Evolutionary conservation across 306 rosid species (phyloP), one percentile per base, ranked within the genome.

Genomic region (Rosa multiflora): DNA sequence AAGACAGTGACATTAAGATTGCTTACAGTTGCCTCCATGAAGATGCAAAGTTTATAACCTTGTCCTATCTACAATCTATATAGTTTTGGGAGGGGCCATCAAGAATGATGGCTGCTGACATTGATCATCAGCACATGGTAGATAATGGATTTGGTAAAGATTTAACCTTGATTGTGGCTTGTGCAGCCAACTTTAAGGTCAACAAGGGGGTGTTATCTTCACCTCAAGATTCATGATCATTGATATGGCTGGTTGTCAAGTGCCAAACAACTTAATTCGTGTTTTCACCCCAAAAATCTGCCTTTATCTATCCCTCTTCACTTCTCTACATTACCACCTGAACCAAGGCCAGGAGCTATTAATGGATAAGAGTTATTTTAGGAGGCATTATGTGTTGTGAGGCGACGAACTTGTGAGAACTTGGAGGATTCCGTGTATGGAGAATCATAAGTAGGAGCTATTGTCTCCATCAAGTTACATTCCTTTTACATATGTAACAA

Each of bases 51-150:
- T 79, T 47, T 23, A 48, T 63, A 13, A 49, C 58, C 53, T 20
- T 48, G 43, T 15, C 48, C 46, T 18, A 8, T 78, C 51, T 62
- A 8, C 15, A 9, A 10, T 43, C 46, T 17, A 21, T 47, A 37
- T 35, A 32, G 73, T 62, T 48, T 1, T 43, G 20, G n/a, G 32
- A 61, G 67, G 40, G 35, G 29, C 13, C 51, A 70, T 20, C 59
- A 39, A 74, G 42, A 40, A 20, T 76, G 73, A 49, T n/a, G 6
- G 73, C 20, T 55, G 42, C 68, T 18, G 47, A n/a, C 64, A 74
- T 42, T 56, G n/a, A 20, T 37, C 37, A 73, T 20, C 63, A 72
- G 59, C 29, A 52, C 35, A 53, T 68, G 44, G 14, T 40, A 74
- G 64, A 73, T n/a, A 32, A 5, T 55, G 51, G 56, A 59, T 52